Conservation (phyloP, 345 rosid genomes). For the Capsella bursapastoris region DNA sequence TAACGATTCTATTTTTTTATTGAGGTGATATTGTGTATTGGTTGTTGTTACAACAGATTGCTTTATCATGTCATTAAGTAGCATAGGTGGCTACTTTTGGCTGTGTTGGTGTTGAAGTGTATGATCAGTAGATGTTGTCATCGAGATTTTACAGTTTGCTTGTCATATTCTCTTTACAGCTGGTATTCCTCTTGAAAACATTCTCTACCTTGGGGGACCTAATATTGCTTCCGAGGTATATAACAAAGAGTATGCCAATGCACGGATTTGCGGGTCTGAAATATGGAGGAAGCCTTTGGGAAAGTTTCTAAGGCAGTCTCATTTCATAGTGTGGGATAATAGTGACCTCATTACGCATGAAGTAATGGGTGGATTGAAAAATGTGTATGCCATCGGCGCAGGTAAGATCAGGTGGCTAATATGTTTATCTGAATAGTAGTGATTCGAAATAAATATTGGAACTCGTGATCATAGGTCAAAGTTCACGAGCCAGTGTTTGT, state of each 20-base stretch:
- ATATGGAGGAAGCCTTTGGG: conserved; percentile 96
- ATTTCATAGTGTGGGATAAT: conserved; percentile 96
- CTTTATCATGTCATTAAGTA: conserved; percentile 7
- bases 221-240: conserved; percentile 97
- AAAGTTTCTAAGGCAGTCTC: conserved; percentile 91
- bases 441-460: background rate
- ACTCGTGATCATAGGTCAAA: background rate
- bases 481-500: conserved; percentile 6
- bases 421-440: background rate
- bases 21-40: background rate
- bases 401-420: conserved; percentile 50
- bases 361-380: conserved; percentile 98
- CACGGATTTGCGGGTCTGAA: conserved; percentile 92
- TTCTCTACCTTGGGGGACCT: conserved; percentile 99
- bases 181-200: conserved; percentile 66
- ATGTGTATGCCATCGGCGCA: conserved; percentile 99
- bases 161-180: conserved; percentile 23
- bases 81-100: background rate
- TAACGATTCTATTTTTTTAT: no score
- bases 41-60: background rate
- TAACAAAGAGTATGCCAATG: conserved; percentile 94
- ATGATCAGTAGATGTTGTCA: background rate
- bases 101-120: conserved; percentile 3
- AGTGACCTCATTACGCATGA: conserved; percentile 97
- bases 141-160: background rate